Base-by-base conservation (phyloP, 108 stramenopile genomes). In the Stephanodiscus minutulus region DNA sequence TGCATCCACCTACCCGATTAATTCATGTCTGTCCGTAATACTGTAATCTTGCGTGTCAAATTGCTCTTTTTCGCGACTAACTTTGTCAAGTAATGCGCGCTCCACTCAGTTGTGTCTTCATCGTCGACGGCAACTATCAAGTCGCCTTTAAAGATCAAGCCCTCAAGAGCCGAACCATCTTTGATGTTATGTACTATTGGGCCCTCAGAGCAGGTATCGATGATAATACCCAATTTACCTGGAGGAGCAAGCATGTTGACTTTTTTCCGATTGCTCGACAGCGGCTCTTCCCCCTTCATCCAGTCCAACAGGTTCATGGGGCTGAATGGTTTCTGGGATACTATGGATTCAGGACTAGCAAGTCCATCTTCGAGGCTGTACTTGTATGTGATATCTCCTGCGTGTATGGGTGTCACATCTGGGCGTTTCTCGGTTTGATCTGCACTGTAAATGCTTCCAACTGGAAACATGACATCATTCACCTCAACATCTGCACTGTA, bases 141-240 rank as follows among this genome's bases (percentile, higher is more conserved):
- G 49, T 94, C 93, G 11, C 93, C 93, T 7, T 73, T 66, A 24
- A 73, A 73, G 1, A 95, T 24, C 37, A 79, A 66, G 36, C 87
- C 89, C 63, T 78, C 75, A 24, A 94, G 47, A 9, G 84, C 71
- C 47, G 82, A 83, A 12, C 47, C 82, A 20, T 43, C 41, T 31
- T 91, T 87, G 21, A 94, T 81, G 47, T 62, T 66, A 58, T 90
- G 85, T 10, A 94, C 86, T 7, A 94, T 75, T 31, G 93, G 93
- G n/a, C 93, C 93, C 39, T 89, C 68, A n/a, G 81, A 72, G 18
- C 86, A 81, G 18, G 89, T 91, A 67, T 94, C 93, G 79, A 94
- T 87, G 11, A 94, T 85, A 68, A 94, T 86, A 24, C 93, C 93
- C 28, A 94, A 68, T 64, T 89, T 91, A 20, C 93, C 93, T 5